These are phyloP conservation scores for Hypericum androsaemum DNA, from an alignment of 345 rosid genomes.

Conservation along the genomic window DNA sequence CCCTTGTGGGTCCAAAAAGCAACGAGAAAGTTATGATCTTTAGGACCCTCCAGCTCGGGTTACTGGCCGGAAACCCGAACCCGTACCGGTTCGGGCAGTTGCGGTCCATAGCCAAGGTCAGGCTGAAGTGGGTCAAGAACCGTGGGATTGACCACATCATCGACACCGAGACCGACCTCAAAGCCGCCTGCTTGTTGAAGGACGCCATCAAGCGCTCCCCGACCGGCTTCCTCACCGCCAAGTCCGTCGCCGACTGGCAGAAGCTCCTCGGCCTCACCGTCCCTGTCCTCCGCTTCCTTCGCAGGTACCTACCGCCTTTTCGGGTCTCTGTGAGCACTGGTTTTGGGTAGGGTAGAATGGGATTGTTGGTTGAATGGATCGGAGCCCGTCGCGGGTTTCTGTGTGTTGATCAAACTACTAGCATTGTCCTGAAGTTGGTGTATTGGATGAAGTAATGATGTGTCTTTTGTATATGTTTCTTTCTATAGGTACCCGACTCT, in stretches of 20 bases:
- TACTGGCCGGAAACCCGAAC: too few relatives aligned
- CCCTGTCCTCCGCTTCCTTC: slow-evolving; percentile 83
- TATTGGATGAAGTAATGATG: too few relatives aligned
- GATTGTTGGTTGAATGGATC: background rate
- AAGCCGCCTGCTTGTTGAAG: slow-evolving; percentile 82
- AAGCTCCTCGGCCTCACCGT: slow-evolving; percentile 90
- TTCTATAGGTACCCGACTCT: slow-evolving; percentile 80
- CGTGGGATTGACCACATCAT: slow-evolving; percentile 71
- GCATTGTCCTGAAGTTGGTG: too few relatives aligned
- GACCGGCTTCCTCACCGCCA: slow-evolving; percentile 79
- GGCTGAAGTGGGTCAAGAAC: slow-evolving; percentile 92
- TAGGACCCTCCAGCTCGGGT: too few relatives aligned
- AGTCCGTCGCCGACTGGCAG: slow-evolving; percentile 84
- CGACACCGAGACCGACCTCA: slow-evolving; percentile 79
- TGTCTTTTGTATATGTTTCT: background rate
- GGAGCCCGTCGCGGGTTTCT: slow-evolving; percentile 7
- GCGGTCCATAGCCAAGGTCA: slow-evolving; percentile 36
- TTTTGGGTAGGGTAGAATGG: background rate
- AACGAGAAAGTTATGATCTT: too few relatives aligned
- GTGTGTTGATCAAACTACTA: background rate
- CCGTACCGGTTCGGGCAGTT: background rate
- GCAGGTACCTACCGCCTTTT: slow-evolving; percentile 35
- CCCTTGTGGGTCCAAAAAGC: too few relatives aligned
- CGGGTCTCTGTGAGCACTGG: background rate
- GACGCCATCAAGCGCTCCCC: slow-evolving; percentile 88